A percentile compares a stretch with the other conserved stretches of the same genome.
These are phyloP conservation scores for Fusarium keratoplasticum DNA, from an alignment of 2,329 filamentous ascomycete species.

Conservation along the genomic window DNA sequence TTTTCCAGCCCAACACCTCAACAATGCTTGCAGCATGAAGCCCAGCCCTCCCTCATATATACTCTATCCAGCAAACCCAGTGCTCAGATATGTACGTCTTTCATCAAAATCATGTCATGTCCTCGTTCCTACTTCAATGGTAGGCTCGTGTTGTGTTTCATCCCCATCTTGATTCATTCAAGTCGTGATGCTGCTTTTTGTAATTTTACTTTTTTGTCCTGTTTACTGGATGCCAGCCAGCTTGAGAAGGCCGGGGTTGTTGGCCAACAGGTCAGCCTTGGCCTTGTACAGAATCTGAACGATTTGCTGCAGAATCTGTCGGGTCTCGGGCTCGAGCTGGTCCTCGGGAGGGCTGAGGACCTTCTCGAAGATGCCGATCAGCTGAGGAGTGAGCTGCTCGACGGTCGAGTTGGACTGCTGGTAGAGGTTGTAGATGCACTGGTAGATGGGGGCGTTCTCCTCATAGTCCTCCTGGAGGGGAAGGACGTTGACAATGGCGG, in stretches of 20 bases:
- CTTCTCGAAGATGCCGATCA: constrained; percentile 78
- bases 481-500: constrained; percentile 80
- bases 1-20: constrained; percentile 20
- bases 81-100: constrained; percentile 26
- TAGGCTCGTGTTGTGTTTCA: constrained; percentile 30
- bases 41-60: constrained; percentile 29
- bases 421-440: constrained; percentile 90
- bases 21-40: constrained; percentile 13
- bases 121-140: constrained; percentile 15
- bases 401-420: constrained; percentile 76
- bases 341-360: constrained; percentile 79
- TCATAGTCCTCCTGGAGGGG: constrained; percentile 94
- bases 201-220: constrained; percentile 12
- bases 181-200: constrained; percentile 23
- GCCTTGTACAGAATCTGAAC: constrained; percentile 62
- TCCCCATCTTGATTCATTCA: constrained; percentile 31
- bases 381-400: constrained; percentile 74
- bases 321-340: constrained; percentile 79
- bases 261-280: constrained; percentile 49
- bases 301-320: constrained; percentile 73
- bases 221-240: constrained; percentile 46
- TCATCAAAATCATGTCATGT: constrained; percentile 42
- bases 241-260: constrained; percentile 47
- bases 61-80: constrained; percentile 36
- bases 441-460: constrained; percentile 94